These are phyloP conservation scores for Vigna mungo DNA, from an alignment of 306 rosid genomes.

Conservation along the genomic window DNA sequence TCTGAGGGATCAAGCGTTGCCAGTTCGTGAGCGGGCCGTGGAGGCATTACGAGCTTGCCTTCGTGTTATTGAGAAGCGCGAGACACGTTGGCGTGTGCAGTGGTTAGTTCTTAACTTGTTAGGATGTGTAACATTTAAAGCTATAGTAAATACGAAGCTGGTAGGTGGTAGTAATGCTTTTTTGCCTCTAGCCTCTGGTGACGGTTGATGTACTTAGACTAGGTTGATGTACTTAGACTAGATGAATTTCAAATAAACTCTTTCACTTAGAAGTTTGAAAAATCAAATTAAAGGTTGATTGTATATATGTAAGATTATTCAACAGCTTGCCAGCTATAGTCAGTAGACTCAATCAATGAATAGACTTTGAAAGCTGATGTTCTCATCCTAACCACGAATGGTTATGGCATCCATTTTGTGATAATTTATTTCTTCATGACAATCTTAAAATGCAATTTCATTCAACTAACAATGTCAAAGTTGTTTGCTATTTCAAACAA, in stretches of 20 bases:
- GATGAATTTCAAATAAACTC: conserved; percentile 23
- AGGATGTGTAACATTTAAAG: conserved; percentile 13
- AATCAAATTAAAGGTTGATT: conserved; percentile 3
- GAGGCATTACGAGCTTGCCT: conserved; percentile 98
- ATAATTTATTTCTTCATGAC: conserved; percentile 20
- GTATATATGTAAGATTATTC: not conserved
- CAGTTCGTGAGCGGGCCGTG: conserved; percentile 96
- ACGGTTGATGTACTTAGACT: conserved; percentile 9
- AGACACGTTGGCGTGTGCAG: conserved; percentile 99
- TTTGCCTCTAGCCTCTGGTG: conserved; percentile 28
- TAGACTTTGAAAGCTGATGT: conserved; percentile 5
- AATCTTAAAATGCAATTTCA: too few species aligned
- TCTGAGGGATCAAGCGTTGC: conserved; percentile 87
- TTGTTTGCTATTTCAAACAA: too few species aligned
- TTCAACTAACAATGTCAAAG: too few species aligned
- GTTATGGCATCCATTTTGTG: conserved; percentile 11
- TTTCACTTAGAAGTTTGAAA: conserved; percentile 16
- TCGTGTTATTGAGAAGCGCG: conserved; percentile 92
- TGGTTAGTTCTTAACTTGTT: conserved; percentile 63
- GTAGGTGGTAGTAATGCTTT: conserved; percentile 19
- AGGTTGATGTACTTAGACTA: conserved; percentile 9
- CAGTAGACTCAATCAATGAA: conserved; percentile 4
- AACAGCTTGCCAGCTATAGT: conserved; percentile 14
- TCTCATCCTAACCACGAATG: conserved; percentile 15
- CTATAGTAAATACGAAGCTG: conserved; percentile 10